phyloP scores from a whole-genome alignment of 2,329 filamentous ascomycete genomes.

The Trichoderma sp. region DNA sequence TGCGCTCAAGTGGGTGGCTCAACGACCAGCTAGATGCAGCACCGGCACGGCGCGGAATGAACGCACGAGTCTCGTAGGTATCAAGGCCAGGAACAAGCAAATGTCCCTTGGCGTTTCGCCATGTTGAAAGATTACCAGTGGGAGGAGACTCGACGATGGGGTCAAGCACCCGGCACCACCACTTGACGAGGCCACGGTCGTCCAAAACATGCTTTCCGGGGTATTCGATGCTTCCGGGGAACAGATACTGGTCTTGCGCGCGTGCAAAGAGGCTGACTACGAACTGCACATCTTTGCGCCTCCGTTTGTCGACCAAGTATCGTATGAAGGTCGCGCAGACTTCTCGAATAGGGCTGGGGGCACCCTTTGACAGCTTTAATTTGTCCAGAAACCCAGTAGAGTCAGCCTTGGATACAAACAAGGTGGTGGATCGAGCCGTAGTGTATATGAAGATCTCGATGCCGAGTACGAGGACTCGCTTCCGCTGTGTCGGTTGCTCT shows the following conservation, averaged over 20 bases:
- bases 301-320: constrained; percentile 67
- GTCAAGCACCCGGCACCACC: constrained; percentile 91
- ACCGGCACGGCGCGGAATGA: constrained; percentile 58
- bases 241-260: constrained; percentile 90
- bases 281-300: constrained; percentile 62
- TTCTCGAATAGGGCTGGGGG: constrained; percentile 69
- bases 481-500: constrained; percentile 18
- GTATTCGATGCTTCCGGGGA: constrained; percentile 87
- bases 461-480: constrained; percentile 68
- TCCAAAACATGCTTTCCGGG: constrained; percentile 84
- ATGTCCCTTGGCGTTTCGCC: constrained; percentile 66
- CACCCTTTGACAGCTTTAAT: constrained; percentile 59
- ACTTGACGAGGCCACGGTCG: constrained; percentile 83
- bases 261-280: constrained; percentile 89
- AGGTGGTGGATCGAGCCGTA: constrained; percentile 73
- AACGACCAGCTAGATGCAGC: constrained; percentile 63
- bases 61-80: constrained; percentile 71
- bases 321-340: constrained; percentile 73
- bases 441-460: constrained; percentile 87
- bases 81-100: constrained; percentile 86
- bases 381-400: constrained; percentile 83
- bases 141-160: constrained; percentile 60
- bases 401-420: constrained; percentile 96
- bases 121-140: constrained; percentile 30
- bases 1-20: constrained; percentile 64